These are phyloP conservation scores for Candida berthetii DNA, from an alignment of 805 yeast species.

Conservation along the genomic window DNA sequence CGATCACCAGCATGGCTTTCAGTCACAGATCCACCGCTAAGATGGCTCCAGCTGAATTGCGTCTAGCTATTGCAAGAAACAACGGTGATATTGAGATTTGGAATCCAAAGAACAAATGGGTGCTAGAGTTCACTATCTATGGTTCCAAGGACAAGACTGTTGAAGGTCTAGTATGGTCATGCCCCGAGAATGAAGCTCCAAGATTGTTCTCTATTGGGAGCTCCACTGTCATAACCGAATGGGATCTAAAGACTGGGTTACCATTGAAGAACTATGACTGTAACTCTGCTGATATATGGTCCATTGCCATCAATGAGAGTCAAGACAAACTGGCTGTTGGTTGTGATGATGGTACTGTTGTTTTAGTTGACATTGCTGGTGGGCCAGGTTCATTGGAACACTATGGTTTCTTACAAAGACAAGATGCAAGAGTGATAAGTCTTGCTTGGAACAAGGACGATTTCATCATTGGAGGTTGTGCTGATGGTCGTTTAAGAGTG, in stretches of 20 bases:
- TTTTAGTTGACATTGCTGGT: constrained; percentile 75
- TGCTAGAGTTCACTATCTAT: constrained; percentile 62
- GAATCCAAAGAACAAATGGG: constrained; percentile 83
- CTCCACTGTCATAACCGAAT: constrained; percentile 83
- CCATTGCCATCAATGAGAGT: constrained; percentile 57
- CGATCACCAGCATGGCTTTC: constrained; percentile 77
- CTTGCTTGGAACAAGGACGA: constrained; percentile 69
- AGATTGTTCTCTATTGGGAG: constrained; percentile 93
- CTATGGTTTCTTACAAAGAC: constrained; percentile 70
- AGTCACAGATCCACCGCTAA: constrained; percentile 51
- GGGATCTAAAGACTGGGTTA: constrained; percentile 73
- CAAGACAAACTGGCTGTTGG: constrained; percentile 77
- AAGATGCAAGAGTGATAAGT: constrained; percentile 73
- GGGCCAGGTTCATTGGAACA: constrained; percentile 83
- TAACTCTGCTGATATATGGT: constrained; percentile 93
- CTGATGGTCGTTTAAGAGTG: constrained; percentile 85
- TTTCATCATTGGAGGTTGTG: constrained; percentile 84
- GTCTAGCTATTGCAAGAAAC: constrained; percentile 87
- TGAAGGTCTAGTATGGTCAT: constrained; percentile 85
- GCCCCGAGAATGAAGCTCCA: constrained; percentile 40
- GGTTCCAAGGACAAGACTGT: constrained; percentile 83
- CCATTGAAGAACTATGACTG: constrained; percentile 79
- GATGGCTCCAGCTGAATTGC: constrained; percentile 45
- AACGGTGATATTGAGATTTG: constrained; percentile 96
- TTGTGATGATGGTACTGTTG: constrained; percentile 92